Evolutionary conservation across 305 asterid species (phyloP).

Genomic region (Solanum hybrid): DNA sequence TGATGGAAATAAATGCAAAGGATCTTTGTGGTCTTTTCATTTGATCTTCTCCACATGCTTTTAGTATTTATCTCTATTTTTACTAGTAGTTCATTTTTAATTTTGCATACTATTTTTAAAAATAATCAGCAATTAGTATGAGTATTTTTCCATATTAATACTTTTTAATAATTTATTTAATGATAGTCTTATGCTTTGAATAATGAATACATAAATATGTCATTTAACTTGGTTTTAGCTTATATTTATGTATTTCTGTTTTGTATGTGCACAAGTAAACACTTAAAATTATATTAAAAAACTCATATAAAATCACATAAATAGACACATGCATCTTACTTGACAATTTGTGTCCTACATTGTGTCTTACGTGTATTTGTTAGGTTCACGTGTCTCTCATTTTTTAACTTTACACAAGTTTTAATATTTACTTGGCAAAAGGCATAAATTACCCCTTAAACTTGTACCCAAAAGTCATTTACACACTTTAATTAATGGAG

Average conservation of each 20-base stretch:
- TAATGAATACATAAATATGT: not conserved
- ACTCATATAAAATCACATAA: too few species aligned
- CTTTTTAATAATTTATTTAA: too few species aligned
- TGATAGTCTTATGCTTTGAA: not conserved
- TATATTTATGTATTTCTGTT: too few species aligned
- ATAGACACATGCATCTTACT: not conserved
- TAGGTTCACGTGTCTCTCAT: too few species aligned
- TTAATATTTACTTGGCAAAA: too few species aligned
- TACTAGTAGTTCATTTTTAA: not conserved
- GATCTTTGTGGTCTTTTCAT: slow-evolving; percentile 2
- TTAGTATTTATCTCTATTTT: not conserved
- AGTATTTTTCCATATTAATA: too few species aligned
- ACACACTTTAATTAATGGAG: too few species aligned
- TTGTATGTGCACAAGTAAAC: not conserved
- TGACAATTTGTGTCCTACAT: not conserved
- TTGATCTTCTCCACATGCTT: not conserved
- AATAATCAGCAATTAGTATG: too few species aligned
- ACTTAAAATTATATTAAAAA: too few species aligned
- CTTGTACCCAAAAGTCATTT: too few species aligned
- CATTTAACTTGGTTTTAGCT: not conserved
- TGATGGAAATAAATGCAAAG: not conserved
- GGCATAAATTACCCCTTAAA: too few species aligned
- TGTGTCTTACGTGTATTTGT: not conserved
- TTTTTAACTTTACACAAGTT: not conserved
- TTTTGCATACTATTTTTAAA: not conserved